Evolutionary conservation across 257 asterid genomes (phyloP), one percentile per base, ranked within the genome.

Genomic region (Hygrophila difformis): DNA sequence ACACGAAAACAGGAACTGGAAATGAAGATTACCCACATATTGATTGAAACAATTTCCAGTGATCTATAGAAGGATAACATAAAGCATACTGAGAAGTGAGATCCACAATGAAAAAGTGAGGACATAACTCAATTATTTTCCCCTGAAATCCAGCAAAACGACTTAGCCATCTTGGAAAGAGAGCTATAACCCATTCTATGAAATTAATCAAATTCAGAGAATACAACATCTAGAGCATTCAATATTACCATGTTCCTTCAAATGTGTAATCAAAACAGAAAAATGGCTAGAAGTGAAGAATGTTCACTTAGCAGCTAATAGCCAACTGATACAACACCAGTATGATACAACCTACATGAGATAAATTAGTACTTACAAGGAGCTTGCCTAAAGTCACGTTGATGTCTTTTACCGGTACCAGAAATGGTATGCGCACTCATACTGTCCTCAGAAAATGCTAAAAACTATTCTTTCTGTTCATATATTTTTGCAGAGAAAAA

Each of bases 1-100:
- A 15, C 37, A 49, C 43, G 11, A 49, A 18, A 50, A 12, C 21
- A 40, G 24, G 41, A 47, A 51, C 34, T n/a, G 12, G 8, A 39
- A 20, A 18, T 5, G 8, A 41, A 39, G 1, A 7, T 20, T 19
- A 18, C n/a, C 48, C 20, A 23, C n/a, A 9, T 49, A 47, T 26
- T 60, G 29, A 24, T 2, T 3, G 29, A 24, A 24, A 24, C 29
- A 24, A 24, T 2, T 24, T 24, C 3, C 29, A 24, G 29, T 7
- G 29, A 24, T 24, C 7, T 24, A 24, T 24, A 3, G 7, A 7
- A 24, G 29, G 29, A 28, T 9, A 47, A 31, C 38, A 2, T 14
- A 36, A 29, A 31, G 46, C 39, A 38, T 20, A 53, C 12, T 17
- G 5, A 39, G 36, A 49, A 2, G 29, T 23, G 43, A 2, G 24